phyloP scores from a whole-genome alignment of 2,329 filamentous ascomycete species.

The Epicoccum sorghinum region DNA sequence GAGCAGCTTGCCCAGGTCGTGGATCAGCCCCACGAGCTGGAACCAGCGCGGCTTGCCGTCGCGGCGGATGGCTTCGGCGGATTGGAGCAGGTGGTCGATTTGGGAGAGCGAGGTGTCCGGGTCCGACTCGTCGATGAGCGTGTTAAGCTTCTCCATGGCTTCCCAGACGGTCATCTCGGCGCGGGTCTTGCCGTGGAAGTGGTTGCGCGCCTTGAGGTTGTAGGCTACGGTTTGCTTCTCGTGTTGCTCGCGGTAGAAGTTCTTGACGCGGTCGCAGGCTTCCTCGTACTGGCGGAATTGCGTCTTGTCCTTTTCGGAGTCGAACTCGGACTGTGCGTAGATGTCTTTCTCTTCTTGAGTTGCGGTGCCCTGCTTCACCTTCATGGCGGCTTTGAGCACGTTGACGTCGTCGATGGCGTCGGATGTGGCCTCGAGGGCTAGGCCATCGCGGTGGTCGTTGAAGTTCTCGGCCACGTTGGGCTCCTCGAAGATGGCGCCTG shows the following conservation, averaged over 20 bases:
- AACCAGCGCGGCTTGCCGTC: conserved; percentile 85
- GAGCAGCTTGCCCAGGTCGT: conserved; percentile 80
- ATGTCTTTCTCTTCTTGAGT: conserved; percentile 55
- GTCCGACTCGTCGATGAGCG: conserved; percentile 87
- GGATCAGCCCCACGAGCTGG: conserved; percentile 77
- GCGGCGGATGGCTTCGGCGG: conserved; percentile 85
- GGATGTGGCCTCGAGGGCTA: conserved; percentile 63
- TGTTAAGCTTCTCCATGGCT: conserved; percentile 91
- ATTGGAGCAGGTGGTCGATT: conserved; percentile 88
- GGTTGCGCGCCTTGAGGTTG: conserved; percentile 79
- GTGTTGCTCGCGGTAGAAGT: conserved; percentile 79
- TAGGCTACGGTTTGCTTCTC: conserved; percentile 79
- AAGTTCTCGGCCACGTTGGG: conserved; percentile 52
- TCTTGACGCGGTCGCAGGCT: conserved; percentile 82
- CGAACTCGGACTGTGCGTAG: conserved; percentile 69
- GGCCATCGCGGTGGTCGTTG: conserved; percentile 60
- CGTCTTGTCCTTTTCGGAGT: conserved; percentile 77
- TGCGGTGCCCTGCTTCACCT: conserved; percentile 55
- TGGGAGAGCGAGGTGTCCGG: conserved; percentile 86
- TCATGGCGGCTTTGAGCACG: conserved; percentile 62
- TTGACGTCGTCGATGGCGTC: conserved; percentile 67
- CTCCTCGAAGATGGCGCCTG: conserved; percentile 51
- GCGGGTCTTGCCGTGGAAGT: conserved; percentile 70
- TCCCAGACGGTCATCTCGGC: conserved; percentile 87
- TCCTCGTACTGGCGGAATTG: conserved; percentile 83